phyloP scores from a whole-genome alignment of 1,139 yeast species.

The Protomyces arabidopsidicola region DNA sequence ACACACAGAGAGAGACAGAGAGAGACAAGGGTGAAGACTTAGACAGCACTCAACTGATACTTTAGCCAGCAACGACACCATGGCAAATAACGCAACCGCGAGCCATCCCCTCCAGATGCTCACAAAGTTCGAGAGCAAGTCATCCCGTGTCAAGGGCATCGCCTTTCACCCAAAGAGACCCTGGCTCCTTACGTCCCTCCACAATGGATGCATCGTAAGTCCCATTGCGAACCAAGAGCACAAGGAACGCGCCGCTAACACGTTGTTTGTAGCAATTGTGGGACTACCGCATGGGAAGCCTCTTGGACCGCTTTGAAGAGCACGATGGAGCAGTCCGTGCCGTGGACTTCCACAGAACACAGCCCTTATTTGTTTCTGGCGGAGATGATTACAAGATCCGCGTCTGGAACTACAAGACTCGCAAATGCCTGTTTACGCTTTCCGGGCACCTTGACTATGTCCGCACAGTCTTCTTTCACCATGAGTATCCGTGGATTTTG shows the following conservation, averaged over 20 bases:
- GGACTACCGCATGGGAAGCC: slow-evolving; percentile 99
- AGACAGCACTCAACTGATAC: too few relatives aligned
- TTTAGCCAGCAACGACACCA: neutral
- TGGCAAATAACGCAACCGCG: neutral
- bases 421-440: slow-evolving; percentile 86
- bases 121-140: slow-evolving; percentile 83
- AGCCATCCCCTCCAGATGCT: slow-evolving; percentile 8
- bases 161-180: slow-evolving; percentile 98
- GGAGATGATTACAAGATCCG: slow-evolving; percentile 95
- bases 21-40: too few relatives aligned
- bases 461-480: slow-evolving; percentile 91
- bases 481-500: slow-evolving; percentile 94
- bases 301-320: slow-evolving; percentile 93
- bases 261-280: slow-evolving; percentile 60
- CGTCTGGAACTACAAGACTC: slow-evolving; percentile 91
- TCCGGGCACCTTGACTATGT: slow-evolving; percentile 92
- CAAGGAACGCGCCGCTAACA: slow-evolving; percentile 24
- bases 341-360: slow-evolving; percentile 94
- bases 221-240: neutral
- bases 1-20: too few relatives aligned
- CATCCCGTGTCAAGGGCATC: slow-evolving; percentile 96
- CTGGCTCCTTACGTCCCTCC: slow-evolving; percentile 92
- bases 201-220: slow-evolving; percentile 38
- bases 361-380: slow-evolving; percentile 92
- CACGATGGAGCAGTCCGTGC: slow-evolving; percentile 98